Conservation (phyloP, 768 basidiomycete genomes). For the Mycena leptocephala region DNA sequence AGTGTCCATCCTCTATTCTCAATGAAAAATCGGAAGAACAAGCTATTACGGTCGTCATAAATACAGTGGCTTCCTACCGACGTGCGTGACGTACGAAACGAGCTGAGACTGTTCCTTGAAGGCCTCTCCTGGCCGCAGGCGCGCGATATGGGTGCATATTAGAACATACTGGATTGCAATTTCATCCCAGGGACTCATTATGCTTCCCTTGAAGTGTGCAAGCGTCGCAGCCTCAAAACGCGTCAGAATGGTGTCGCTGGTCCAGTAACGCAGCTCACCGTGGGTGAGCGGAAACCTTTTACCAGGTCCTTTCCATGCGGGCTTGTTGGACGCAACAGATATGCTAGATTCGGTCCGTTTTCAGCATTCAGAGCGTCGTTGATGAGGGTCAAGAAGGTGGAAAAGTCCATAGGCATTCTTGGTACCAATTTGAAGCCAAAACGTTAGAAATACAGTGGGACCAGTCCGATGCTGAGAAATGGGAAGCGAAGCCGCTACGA, state of each 20-base stretch:
- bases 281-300: slow-evolving; percentile 78
- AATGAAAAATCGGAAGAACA: slow-evolving; percentile 85
- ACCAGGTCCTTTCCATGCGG: slow-evolving; percentile 85
- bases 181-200: slow-evolving; percentile 88
- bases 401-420: slow-evolving; percentile 68
- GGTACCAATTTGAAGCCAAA: slow-evolving; percentile 1
- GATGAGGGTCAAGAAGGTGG: slow-evolving; percentile 73
- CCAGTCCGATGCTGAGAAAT: neutral
- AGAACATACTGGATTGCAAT: slow-evolving; percentile 89
- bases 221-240: slow-evolving; percentile 47
- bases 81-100: slow-evolving; percentile 72
- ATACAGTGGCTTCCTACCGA: neutral
- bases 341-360: slow-evolving; percentile 81
- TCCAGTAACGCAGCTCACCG: slow-evolving; percentile 48
- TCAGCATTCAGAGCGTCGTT: slow-evolving; percentile 74
- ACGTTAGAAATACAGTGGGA: slow-evolving; percentile 5
- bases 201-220: slow-evolving; percentile 70
- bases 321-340: slow-evolving; percentile 82
- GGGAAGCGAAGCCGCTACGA: neutral
- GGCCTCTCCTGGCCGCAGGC: slow-evolving; percentile 77
- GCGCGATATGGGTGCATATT: slow-evolving; percentile 80
- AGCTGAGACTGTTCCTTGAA: slow-evolving; percentile 87
- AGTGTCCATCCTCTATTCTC: slow-evolving; percentile 91
- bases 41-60: slow-evolving; percentile 52
- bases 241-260: slow-evolving; percentile 3